Base-by-base conservation (phyloP, 768 basidiomycete genomes). In the Lepiota brunneoincarnata region DNA sequence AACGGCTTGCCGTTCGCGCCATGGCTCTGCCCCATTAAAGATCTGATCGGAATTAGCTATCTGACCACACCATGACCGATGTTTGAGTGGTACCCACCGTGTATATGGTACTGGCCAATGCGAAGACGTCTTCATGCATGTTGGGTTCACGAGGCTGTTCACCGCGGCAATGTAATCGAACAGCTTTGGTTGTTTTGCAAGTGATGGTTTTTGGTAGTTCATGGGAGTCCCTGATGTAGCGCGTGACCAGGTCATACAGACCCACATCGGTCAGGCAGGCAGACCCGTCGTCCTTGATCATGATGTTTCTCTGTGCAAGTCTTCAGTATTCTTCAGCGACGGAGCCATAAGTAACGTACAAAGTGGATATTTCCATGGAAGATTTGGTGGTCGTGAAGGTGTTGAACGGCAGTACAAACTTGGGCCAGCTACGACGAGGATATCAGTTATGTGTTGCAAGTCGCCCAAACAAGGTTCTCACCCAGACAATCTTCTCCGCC, bases 351-450 rank as follows among this genome's bases (percentile, higher is more conserved):
- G 15, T 21, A 12, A 24, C 49, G 14, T 10, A 51, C 50, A 4
- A 20, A 41, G 18, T 51, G 40, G 18, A 51, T 43, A 12, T 51
- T 51, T 10, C 50, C 50, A 15, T 51, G 50, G 21, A 23, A 14
- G 20, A 51, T 10, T 0, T 21, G n/a, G 4, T 36, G 11, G 9
- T 34, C 11, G n/a, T 51, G 50, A 9, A 51, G 28, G 7, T 9
- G 2, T 20, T 35, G 40, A 10, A 26, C 41, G 6, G 50, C 50
- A 12, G 42, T n/a, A 15, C 50, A 51, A 6, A 42, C 35, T 26
- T 51, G 50, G 12, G 18, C 6, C 26, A 35, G 15, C 50, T 51
- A 3, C 31, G 18, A 15, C 9, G 31, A 14, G 34, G n/a, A 17
- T 34, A 6, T 21, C 10, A 21, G 35, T 3, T 0, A 12, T 18